These are phyloP conservation scores for Diphasiastrum complanatum DNA, from an alignment of 83 land plant genomes.

Conservation along the genomic window DNA sequence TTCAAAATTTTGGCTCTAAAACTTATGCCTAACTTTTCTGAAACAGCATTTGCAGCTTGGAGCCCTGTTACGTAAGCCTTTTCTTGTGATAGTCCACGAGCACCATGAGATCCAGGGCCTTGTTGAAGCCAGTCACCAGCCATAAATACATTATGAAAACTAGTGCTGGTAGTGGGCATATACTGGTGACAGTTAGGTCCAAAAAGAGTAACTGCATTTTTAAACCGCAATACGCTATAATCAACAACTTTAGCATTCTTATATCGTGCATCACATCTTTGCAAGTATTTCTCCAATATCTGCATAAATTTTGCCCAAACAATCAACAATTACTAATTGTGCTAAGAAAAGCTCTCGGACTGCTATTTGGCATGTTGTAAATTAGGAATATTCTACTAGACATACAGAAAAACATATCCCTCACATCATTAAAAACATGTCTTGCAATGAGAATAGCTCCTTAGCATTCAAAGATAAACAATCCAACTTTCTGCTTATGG, in stretches of 20 bases:
- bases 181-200: constrained; percentile 39
- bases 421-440: no score
- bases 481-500: no score
- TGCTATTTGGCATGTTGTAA: not conserved
- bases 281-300: constrained; percentile 27
- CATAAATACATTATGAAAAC: constrained; percentile 40
- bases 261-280: constrained; percentile 25
- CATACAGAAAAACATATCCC: not conserved
- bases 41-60: constrained; percentile 37
- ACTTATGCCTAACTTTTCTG: constrained; percentile 5
- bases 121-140: constrained; percentile 48
- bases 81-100: constrained; percentile 41
- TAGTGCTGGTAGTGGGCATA: constrained; percentile 34
- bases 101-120: constrained; percentile 46
- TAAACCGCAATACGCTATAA: constrained; percentile 35
- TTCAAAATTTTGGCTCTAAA: constrained; percentile 18
- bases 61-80: constrained; percentile 46
- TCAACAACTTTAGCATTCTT: constrained; percentile 27
- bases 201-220: constrained; percentile 38
- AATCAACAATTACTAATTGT: not conserved
- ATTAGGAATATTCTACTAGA: not conserved
- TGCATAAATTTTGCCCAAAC: not conserved
- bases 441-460: no score
- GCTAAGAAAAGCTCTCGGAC: no score
- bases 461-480: no score